Conservation (phyloP, 139 green algal genomes). For the Tetratostichococcus sp. region DNA sequence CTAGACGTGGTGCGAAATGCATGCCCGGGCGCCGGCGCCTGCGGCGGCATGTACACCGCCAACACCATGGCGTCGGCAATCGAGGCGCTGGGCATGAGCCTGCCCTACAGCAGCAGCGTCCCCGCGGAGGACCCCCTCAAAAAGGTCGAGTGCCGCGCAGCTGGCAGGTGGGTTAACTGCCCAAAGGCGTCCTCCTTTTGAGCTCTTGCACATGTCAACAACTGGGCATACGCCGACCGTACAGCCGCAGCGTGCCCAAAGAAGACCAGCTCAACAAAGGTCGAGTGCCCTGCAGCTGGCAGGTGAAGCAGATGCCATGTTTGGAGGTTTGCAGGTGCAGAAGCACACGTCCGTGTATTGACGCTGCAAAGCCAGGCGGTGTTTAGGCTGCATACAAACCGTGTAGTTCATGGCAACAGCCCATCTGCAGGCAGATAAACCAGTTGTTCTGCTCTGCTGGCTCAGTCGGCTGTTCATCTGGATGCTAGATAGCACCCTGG, state of each 20-base stretch:
- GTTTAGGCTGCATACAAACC: too few species aligned
- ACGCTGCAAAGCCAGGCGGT: too few species aligned
- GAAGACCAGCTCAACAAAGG: conserved; percentile 87
- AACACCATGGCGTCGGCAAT: conserved; percentile 98
- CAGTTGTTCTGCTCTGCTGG: too few species aligned
- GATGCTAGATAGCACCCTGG: too few species aligned
- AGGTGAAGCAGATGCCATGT: too few species aligned
- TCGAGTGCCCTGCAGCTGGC: conserved; percentile 88
- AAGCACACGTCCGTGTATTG: too few species aligned
- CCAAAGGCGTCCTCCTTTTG: too few species aligned
- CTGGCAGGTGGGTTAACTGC: conserved; percentile 57
- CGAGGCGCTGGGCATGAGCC: conserved; percentile 93
- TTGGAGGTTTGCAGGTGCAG: too few species aligned
- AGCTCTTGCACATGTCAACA: too few species aligned
- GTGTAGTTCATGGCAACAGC: too few species aligned
- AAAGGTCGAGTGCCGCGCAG: conserved; percentile 86
- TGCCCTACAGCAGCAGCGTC: conserved; percentile 91
- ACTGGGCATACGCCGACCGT: conserved; percentile 92
- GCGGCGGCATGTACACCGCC: conserved; percentile 96
- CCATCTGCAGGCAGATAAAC: too few species aligned
- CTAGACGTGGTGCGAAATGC: conserved; percentile 86
- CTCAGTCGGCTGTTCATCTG: too few species aligned
- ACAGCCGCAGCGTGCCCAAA: conserved; percentile 85
- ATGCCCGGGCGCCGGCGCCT: conserved; percentile 80
- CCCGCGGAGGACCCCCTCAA: conserved; percentile 95